Evolutionary conservation across 2,329 filamentous ascomycete species (phyloP).

Genomic region (Fusarium nematophilum): DNA sequence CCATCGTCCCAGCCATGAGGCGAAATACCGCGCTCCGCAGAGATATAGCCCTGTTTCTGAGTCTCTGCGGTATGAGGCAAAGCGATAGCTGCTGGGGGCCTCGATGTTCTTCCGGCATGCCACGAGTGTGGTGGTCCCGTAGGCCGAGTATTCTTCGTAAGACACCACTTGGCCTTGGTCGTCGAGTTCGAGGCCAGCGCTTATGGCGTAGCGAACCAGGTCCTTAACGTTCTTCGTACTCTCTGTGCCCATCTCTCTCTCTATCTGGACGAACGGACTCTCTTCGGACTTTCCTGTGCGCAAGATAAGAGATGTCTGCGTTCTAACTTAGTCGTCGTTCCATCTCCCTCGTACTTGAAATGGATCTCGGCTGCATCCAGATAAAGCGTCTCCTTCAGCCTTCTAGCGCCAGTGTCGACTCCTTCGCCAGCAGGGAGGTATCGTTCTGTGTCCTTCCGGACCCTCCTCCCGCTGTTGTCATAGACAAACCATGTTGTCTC

Average conservation of each 20-base stretch:
- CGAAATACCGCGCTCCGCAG: background rate
- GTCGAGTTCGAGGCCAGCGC: background rate
- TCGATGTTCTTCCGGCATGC: background rate
- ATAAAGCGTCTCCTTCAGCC: slow-evolving; percentile 15
- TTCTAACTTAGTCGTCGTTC: too few species aligned
- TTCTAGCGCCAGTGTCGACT: background rate
- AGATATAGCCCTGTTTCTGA: background rate
- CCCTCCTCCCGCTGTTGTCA: slow-evolving; percentile 1
- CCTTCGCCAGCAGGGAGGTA: background rate
- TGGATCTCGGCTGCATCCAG: background rate
- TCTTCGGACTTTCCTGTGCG: too few species aligned
- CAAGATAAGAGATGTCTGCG: too few species aligned
- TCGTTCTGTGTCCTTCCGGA: slow-evolving; percentile 24
- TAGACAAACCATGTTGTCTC: slow-evolving; percentile 31
- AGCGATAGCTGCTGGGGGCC: background rate
- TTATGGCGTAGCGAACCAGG: background rate
- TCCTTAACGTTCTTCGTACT: background rate
- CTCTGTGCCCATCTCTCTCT: too few species aligned
- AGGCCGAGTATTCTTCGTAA: slow-evolving; percentile 5
- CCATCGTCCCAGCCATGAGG: background rate
- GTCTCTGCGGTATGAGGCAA: background rate
- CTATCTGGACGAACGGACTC: too few species aligned
- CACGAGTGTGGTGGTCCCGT: background rate
- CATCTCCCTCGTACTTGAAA: too few species aligned
- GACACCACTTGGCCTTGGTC: background rate